Base-by-base conservation (phyloP, 371 early-diverging fungal genomes). In the Mucor mucedo region DNA sequence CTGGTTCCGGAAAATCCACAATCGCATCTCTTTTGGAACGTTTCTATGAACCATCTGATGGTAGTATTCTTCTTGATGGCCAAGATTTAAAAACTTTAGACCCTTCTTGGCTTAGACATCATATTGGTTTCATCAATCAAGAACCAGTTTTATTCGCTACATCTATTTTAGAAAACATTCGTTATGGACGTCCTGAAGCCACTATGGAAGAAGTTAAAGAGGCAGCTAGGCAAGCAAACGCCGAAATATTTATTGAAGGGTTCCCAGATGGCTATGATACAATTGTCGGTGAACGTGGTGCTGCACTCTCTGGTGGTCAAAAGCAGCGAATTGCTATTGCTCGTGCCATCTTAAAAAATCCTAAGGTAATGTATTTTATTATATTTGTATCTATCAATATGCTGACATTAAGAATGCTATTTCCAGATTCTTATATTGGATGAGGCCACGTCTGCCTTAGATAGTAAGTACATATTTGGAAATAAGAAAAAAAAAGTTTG, bases 251-350 rank as follows among this genome's bases (percentile, higher is more conserved):
- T 64, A 88, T 95, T 66, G 69, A 67, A 28, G 52, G 64, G 0
- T 88, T 94, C 65, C 90, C 92, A 2, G 73, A 82, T 9, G 88
- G 87, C 30, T 90, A 91, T 65, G 82, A 92, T 28, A 93, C 95
- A 0, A 69, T 86, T 7, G 88, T 93, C 6, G 74, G 71, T 21
- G 76, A 79, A 55, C 65, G 74, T 27, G 82, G 82, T 55, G 77
- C 85, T 10, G 78, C 85, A 35, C 75, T 97, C n/a, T 89, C 90
- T 41, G 96, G 95, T 40, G 97, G 96, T 14, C 95, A 97, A 73
- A 90, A 89, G 65, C 96, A 97, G 69, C 79, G 94, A 8, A 72
- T 93, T 66, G 87, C 88, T 28, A 84, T 93, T 45, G 90, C 91
- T 14, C 77, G 93, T 11, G 91, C 92, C 14, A 82, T 93, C 16